phyloP scores from a whole-genome alignment of 2,329 filamentous ascomycete species.

The Pseudogymnoascus destructans region DNA sequence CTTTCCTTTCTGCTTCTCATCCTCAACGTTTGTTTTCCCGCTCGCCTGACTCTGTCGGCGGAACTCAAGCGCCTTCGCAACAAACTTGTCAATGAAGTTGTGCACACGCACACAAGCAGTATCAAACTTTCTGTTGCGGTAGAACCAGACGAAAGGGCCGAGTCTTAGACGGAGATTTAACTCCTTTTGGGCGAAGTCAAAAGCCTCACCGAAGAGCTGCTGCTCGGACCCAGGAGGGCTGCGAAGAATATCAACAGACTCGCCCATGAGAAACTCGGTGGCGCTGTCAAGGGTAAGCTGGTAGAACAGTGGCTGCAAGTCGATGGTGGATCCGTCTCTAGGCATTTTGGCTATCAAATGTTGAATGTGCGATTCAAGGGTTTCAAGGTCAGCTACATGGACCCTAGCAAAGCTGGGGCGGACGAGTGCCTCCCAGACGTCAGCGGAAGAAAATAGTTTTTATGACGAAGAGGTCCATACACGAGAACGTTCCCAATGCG shows the following conservation, averaged over 20 bases:
- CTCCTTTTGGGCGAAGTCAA: constrained; percentile 24
- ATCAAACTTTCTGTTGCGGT: constrained; percentile 24
- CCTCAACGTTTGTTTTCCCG: not conserved
- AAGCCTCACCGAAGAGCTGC: constrained; percentile 32
- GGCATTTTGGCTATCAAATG: constrained; percentile 41
- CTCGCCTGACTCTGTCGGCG: not conserved
- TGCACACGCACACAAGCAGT: constrained; percentile 14
- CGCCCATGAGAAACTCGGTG: constrained; percentile 40
- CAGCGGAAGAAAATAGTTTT: constrained; percentile 14
- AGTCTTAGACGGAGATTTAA: not conserved
- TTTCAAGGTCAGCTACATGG: constrained; percentile 51
- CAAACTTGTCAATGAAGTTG: constrained; percentile 12
- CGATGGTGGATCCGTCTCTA: constrained; percentile 25
- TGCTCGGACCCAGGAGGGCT: constrained; percentile 1
- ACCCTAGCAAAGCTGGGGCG: constrained; percentile 42
- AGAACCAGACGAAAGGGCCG: constrained; percentile 29
- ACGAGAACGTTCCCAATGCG: constrained; percentile 18
- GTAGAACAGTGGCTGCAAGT: constrained; percentile 53
- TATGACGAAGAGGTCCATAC: not conserved
- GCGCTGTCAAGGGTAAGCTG: constrained; percentile 45
- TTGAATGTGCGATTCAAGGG: constrained; percentile 58
- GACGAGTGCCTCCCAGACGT: constrained; percentile 29
- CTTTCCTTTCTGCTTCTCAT: constrained; percentile 1
- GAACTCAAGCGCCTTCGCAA: constrained; percentile 11
- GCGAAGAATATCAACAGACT: constrained; percentile 33